Base-by-base conservation (phyloP, 129 eudicot genomes). In the Artemisia tridentata region DNA sequence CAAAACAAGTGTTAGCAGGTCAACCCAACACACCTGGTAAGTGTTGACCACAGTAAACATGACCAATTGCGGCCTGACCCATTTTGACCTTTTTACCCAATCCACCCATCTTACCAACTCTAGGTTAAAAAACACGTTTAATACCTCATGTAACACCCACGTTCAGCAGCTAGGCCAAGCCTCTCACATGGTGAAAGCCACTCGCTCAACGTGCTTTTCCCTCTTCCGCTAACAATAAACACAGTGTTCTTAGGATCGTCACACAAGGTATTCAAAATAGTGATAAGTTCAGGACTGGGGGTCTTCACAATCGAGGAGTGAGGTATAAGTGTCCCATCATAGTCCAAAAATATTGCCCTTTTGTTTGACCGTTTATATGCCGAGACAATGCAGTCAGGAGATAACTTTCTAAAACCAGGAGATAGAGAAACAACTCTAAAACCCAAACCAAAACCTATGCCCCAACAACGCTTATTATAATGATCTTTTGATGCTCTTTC, bases 131-230 rank as follows among this genome's bases (percentile, higher is more conserved):
- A 46, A 23, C 27, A 17, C 11, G 21, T 38, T 20, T 20, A 45
- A 56, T 82, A 90, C 97, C 95, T 87, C 70, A 90, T 55, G 63
- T 85, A 87, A 82, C 74, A 87, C 27, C 97, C 97, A 71, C 87
- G 97, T 78, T 90, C 95, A 53, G 97, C 97, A 21, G 97, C 97
- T 50, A 90, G 29, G 27, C 97, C 97, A 67, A 90, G 79, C 64
- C 69, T 63, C 65, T 79, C 87, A 81, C 95, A 90, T 3, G 95
- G 91, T 19, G 72, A 72, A 43, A 90, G 91, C 97, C 97, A 90
- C 67, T 87, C 91, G 31, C 73, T 72, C 47, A 90, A 67, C 5
- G 87, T 77, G 50, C 47, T 65, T 78, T 80, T 83, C 20, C 86
- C 91, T 80, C 97, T 83, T 61, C 97, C 97, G 60, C 97, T 90